Conservation (phyloP, 805 yeast species). For the Metschnikowia aberdeeniae region DNA sequence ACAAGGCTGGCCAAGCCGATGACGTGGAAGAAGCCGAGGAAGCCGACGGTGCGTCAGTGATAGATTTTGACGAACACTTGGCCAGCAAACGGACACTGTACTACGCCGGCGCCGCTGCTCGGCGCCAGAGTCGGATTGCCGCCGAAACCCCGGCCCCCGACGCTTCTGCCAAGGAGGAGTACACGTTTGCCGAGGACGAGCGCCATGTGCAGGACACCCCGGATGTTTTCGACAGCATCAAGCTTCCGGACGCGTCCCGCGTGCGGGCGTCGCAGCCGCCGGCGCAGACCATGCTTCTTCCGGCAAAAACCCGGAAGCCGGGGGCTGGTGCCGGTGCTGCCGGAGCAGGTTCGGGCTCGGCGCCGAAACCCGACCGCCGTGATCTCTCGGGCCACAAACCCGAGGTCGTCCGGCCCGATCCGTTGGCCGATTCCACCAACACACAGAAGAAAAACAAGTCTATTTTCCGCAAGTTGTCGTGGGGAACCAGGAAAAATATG, state of each 20-base stretch:
- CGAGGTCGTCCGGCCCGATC: constrained; percentile 19
- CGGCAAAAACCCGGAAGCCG: constrained; percentile 15
- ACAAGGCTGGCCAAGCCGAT: constrained; percentile 28
- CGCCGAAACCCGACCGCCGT: not conserved
- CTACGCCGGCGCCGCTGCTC: constrained; percentile 30
- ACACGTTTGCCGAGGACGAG: constrained; percentile 16
- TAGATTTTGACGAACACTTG: constrained; percentile 39
- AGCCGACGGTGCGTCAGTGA: constrained; percentile 34
- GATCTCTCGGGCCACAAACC: not conserved
- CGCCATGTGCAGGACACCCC: not conserved
- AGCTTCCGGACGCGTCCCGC: constrained; percentile 33
- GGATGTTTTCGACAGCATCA: constrained; percentile 42
- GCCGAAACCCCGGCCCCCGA: not conserved
- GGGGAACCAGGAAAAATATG: constrained; percentile 42
- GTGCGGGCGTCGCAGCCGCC: constrained; percentile 24
- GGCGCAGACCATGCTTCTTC: constrained; percentile 35
- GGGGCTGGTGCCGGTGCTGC: not conserved
- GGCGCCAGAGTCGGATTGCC: constrained; percentile 8
- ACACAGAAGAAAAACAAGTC: constrained; percentile 30
- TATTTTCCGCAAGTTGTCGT: constrained; percentile 48
- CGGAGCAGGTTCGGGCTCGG: not conserved
- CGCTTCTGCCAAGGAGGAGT: constrained; percentile 10
- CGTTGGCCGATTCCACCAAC: constrained; percentile 30
- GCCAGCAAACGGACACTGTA: constrained; percentile 39
- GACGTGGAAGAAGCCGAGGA: constrained; percentile 27